Percentiles rank a stretch among this genome's conserved stretches.
phyloP scores from a whole-genome alignment of 768 basidiomycete genomes.

The Amanita subjunquillea region DNA sequence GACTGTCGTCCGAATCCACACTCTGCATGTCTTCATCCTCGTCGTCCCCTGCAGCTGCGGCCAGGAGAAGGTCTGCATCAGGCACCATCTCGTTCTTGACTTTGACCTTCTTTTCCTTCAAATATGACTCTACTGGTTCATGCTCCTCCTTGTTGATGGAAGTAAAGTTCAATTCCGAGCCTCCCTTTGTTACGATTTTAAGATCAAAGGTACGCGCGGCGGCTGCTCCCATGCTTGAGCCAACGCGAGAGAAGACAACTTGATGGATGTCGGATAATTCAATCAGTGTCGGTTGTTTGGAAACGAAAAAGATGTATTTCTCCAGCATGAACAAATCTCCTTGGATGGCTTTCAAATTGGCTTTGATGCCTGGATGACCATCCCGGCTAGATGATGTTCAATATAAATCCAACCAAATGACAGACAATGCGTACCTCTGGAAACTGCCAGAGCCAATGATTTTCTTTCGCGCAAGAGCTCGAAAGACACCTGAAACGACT shows the following conservation, averaged over 20 bases:
- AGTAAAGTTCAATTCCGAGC: conserved; percentile 82
- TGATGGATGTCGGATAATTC: conserved; percentile 86
- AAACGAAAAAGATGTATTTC: conserved; percentile 96
- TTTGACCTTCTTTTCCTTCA: conserved; percentile 85
- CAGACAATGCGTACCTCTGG: conserved; percentile 49
- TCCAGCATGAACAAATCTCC: conserved; percentile 98
- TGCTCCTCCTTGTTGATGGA: conserved; percentile 96
- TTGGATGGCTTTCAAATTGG: conserved; percentile 92
- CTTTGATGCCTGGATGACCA: conserved; percentile 92
- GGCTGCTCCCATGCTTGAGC: conserved; percentile 70
- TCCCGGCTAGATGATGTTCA: conserved; percentile 45
- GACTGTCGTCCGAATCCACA: conserved; percentile 62
- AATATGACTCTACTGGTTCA: conserved; percentile 71
- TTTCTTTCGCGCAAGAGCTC: conserved; percentile 83
- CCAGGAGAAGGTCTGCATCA: conserved; percentile 71
- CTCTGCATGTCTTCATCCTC: conserved; percentile 83
- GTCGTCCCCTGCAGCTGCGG: conserved; percentile 51
- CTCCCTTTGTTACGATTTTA: conserved; percentile 76
- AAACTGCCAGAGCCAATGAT: conserved; percentile 82
- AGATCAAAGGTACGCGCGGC: conserved; percentile 92
- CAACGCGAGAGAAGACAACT: conserved; percentile 89
- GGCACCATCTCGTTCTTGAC: conserved; percentile 95
- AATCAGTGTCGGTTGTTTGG: conserved; percentile 87
- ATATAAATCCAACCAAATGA: neutral
- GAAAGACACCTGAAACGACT: conserved; percentile 90